Conservation (phyloP, 1,284 basidiomycete species). For the Golubevia pallescens region DNA sequence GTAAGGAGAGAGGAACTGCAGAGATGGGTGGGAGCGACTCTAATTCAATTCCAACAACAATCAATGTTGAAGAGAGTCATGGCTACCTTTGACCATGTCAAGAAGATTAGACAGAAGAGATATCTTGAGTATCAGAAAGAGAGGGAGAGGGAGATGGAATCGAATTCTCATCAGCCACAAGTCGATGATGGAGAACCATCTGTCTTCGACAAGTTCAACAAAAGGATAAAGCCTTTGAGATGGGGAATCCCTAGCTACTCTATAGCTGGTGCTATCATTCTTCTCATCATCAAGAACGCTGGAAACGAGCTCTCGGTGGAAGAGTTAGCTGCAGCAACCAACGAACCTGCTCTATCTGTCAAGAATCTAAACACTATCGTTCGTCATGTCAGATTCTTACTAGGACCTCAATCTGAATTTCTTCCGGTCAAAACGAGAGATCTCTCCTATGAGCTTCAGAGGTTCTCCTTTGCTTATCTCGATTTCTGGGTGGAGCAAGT, state of each 20-base stretch:
- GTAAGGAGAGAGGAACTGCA: too few relatives aligned
- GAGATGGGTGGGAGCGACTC: too few relatives aligned
- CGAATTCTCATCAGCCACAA: background rate
- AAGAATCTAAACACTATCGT: background rate
- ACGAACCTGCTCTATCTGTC: background rate
- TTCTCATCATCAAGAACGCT: background rate
- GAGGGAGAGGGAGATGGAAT: background rate
- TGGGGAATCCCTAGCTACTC: background rate
- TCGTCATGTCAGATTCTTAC: background rate
- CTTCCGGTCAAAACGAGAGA: background rate
- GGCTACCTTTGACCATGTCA: too few relatives aligned
- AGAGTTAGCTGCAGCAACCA: background rate
- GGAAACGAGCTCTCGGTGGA: background rate
- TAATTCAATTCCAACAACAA: too few relatives aligned
- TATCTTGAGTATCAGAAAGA: background rate
- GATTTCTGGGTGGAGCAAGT: background rate
- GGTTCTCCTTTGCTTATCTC: background rate
- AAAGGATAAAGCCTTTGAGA: background rate
- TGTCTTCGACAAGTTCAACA: background rate
- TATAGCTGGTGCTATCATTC: background rate
- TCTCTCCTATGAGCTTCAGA: background rate
- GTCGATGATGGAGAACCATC: background rate
- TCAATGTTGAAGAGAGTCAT: too few relatives aligned
- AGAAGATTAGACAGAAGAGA: too few relatives aligned
- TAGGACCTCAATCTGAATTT: background rate